Evolutionary conservation across 2,329 filamentous ascomycete genomes (phyloP), one percentile per base, ranked within the genome.

Genomic region (Cercospora janseana): DNA sequence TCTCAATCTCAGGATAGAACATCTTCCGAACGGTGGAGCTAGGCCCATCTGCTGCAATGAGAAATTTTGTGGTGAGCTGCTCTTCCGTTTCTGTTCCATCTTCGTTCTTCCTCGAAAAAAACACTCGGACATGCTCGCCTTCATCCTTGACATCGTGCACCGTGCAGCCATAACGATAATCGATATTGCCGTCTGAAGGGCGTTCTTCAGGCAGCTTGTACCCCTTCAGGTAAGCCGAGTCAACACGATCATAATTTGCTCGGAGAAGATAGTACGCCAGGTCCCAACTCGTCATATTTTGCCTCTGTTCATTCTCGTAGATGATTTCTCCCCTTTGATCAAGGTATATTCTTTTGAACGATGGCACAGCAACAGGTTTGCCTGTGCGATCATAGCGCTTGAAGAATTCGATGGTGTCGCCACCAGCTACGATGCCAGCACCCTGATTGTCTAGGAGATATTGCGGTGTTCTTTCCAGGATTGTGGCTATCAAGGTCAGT

Each of bases 201-300:
- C 52, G 46, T 34, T 41, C 46, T 35, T 61, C 59, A 3, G 54
- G 46, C 2, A 60, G 41, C 32, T 54, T 54, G 13, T 58, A 60
- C 4, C 56, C 61, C 10, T 61, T 46, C 20, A 66, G 55, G 54
- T 67, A 69, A 16, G 49, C 59, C 38, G 62, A 64, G 27, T 63
- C 52, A 4, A 66, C 54, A 58, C 69, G 66, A 52, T 76, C 73
- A 51, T 72, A 75, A 51, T 75, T 75, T 24, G 72, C 72, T 41
- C 73, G 67, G 55, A 75, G 63, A 4, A 75, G 49, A 41, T 72
- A 67, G 52, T 76, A 75, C 1, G 66, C 61, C 29, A 75, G 46
- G 46, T 75, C 72, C 74, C 74, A 76, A 49, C 68, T 71, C 4
- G 71, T 75, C 44, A 75, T 75, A 52, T 68, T 69, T 58, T 75